Evolutionary conservation across 345 rosid genomes (phyloP), one percentile per base, ranked within the genome.

Genomic region (Cardamine occulta): DNA sequence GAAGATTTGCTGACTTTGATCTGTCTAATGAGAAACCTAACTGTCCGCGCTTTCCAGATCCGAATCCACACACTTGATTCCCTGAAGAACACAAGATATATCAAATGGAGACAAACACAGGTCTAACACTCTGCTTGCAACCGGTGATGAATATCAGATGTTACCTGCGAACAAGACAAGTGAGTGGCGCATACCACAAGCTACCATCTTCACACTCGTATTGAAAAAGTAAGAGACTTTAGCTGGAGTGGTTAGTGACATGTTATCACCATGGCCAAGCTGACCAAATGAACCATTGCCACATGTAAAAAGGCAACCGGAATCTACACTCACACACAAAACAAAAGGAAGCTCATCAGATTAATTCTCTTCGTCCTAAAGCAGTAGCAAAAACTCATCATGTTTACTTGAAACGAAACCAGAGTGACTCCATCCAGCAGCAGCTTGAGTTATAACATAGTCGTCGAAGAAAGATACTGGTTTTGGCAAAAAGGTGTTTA

Each of bases 201-300:
- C 96, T 57, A 90, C 85, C 80, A 85, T 88, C 60, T 77, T 69
- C 66, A 90, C 93, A 68, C 63, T 80, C 45, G 79, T 83, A 42
- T 81, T 35, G 37, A n/a, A 72, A 80, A 94, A 91, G 80, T 70
- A 90, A 9, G 84, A 76, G 70, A 91, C 92, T 83, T 85, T 74
- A 68, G 81, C 65, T 45, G 96, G 97, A 85, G 62, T 59, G 82
- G 60, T 66, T 62, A 64, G 74, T 21, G 94, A 83, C 56, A 68
- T 63, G 51, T 80, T 82, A 76, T 91, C 95, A 18, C 96, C 96
- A 79, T 87, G 96, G 73, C 98, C 98, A 57, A 94, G 97, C 86
- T 94, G 97, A 67, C 98, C 98, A 80, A 94, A 94, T 1, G 92
- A 82, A 13, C 95, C 97, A 87, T 87, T 92, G 42, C 98, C 98